Base-by-base conservation (phyloP, 2,329 filamentous ascomycete species). In the Neonectria coccinea region DNA sequence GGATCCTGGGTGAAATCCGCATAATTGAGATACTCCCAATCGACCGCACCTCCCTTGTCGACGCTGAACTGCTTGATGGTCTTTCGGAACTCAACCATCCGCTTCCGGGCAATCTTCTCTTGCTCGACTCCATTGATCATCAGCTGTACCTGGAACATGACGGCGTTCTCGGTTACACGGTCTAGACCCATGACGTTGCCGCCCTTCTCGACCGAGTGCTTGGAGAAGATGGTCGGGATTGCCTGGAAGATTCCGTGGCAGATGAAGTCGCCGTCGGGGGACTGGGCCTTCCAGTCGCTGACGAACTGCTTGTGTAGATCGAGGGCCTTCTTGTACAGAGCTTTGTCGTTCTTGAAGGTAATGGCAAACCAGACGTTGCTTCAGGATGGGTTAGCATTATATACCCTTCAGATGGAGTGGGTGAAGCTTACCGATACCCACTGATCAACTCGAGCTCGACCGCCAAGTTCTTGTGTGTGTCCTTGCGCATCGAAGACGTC, bases 21-120 rank as follows among this genome's bases (percentile, higher is more conserved):
- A 39, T 69, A 72, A 54, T 70, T 70, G 27, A 71, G 33, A n/a
- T 71, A 72, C 2, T 31, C 62, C 69, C 65, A 72, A 18, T 59
- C 67, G 5, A 70, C 45, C n/a, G 66, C 66, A 0, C 66, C 67
- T 1, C 54, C 59, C 0, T 70, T 22, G 12, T 51, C 44, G 12
- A 51, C 45, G 36, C 56, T 58, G 20, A 48, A 54, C 14, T 54
- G 3, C 41, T 60, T 55, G 29, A 60, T 39, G 7, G 50, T 14
- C 29, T 60, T 36, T 10, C 57, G 57, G 48, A 60, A 54, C 27
- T 44, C 10, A 7, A 61, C 53, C 48, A 54, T 55, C 10, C 22
- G 53, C n/a, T 60, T 31, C 12, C 18, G 36, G 5, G 45, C 48
- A 11, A 57, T 36, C 25, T 29, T 45, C 42, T 65, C 57, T 18